Evolutionary conservation across 2,329 filamentous ascomycete species (phyloP).

Genomic region (Phyllosticta citrichinensis): DNA sequence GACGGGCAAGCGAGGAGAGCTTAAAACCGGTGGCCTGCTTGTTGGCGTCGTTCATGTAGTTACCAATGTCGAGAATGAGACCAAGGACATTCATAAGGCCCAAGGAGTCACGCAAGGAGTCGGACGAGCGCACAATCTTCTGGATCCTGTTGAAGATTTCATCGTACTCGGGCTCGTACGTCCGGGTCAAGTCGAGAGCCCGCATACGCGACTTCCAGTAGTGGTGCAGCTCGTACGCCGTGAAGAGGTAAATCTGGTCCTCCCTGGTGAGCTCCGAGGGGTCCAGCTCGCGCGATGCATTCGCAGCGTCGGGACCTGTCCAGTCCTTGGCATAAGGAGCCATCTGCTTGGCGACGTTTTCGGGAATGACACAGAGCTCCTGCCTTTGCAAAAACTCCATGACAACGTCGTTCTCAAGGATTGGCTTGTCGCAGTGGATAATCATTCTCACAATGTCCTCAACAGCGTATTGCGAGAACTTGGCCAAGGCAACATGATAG

Average conservation of each 20-base stretch:
- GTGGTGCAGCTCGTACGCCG: slow-evolving; percentile 87
- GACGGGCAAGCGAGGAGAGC: slow-evolving; percentile 79
- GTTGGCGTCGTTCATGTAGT: slow-evolving; percentile 99
- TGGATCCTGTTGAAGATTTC: slow-evolving; percentile 78
- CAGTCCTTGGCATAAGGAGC: slow-evolving; percentile 94
- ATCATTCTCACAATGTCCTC: slow-evolving; percentile 88
- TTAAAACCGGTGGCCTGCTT: slow-evolving; percentile 98
- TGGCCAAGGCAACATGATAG: slow-evolving; percentile 70
- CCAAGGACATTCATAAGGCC: slow-evolving; percentile 93
- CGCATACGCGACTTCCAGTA: slow-evolving; percentile 99
- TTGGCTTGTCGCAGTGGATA: slow-evolving; percentile 84
- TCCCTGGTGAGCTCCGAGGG: slow-evolving; percentile 81
- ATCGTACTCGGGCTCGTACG: slow-evolving; percentile 81
- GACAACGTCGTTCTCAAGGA: slow-evolving; percentile 79
- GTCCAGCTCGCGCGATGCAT: slow-evolving; percentile 72
- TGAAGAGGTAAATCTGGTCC: slow-evolving; percentile 90
- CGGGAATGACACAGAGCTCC: slow-evolving; percentile 83
- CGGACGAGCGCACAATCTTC: slow-evolving; percentile 77
- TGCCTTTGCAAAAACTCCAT: slow-evolving; percentile 96
- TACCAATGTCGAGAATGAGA: slow-evolving; percentile 93
- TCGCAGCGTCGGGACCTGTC: slow-evolving; percentile 76
- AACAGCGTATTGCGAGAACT: slow-evolving; percentile 74
- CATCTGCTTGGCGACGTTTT: slow-evolving; percentile 84
- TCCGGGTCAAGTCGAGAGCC: slow-evolving; percentile 73
- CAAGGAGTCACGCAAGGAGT: slow-evolving; percentile 82